Base-by-base conservation (phyloP, 495 filamentous ascomycete genomes). In the Aspergillus bridgeri region DNA sequence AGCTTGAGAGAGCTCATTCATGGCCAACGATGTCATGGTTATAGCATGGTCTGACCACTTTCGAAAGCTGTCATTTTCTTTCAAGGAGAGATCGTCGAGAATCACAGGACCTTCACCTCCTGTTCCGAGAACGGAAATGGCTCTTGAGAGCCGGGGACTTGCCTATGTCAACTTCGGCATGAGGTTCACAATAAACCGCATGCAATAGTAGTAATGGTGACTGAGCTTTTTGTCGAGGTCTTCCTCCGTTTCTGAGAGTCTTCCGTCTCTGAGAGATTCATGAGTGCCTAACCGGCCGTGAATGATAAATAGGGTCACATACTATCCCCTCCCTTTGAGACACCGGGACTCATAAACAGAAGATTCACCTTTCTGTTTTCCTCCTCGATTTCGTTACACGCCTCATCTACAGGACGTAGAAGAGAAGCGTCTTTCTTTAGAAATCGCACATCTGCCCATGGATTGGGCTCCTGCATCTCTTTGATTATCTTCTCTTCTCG, bases 141-240 rank as follows among this genome's bases (percentile, higher is more conserved):
- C n/a, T n/a, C n/a, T n/a, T n/a, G n/a, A n/a, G n/a, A n/a, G n/a
- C n/a, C n/a, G n/a, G n/a, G n/a, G n/a, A n/a, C n/a, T n/a, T n/a
- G n/a, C n/a, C n/a, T n/a, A n/a, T n/a, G n/a, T n/a, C 3, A 90
- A 53, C 2, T 81, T 80, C 0, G 89, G 86, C 3, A 90, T 76
- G 0, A 91, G 71, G 58, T 87, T 84, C 21, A 65, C 51, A 27
- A 82, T 72, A 60, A 90, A 89, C n/a, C 86, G 83, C 58, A 84
- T 79, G 8, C 88, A 85, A 11, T 83, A 74, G 65, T 90, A 90
- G 68, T 85, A 86, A 42, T 77, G 76, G 15, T 89, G 69, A 6
- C 76, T 69, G 54, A 83, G 68, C 54, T 80, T 81, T 20, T 74
- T 74, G 64, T 87, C 78, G 5, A 91, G 71, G 13, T 77, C 80